Conservation (phyloP, 768 basidiomycete genomes). For the Imleria badia region DNA sequence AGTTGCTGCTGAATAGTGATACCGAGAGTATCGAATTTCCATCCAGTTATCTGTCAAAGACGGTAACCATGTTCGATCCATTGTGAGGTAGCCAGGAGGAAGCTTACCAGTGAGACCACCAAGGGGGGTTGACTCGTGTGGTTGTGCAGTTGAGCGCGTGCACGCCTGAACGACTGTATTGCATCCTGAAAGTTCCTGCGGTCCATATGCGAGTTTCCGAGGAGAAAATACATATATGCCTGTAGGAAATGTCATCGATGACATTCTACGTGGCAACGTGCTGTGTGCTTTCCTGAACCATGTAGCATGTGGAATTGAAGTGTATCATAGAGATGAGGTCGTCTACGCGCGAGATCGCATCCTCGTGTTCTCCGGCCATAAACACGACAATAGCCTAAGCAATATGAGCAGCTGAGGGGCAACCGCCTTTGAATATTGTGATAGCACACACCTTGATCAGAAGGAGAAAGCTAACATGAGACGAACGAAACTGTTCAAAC, state of each 20-base stretch:
- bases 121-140: not conserved
- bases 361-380: not conserved
- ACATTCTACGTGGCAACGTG: not conserved
- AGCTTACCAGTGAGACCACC: constrained; percentile 1
- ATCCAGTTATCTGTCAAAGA: not conserved
- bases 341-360: not conserved
- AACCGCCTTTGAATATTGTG: rapidly evolving
- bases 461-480: not conserved
- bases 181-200: not conserved
- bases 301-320: not conserved
- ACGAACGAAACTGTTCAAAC: not conserved
- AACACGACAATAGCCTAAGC: not conserved
- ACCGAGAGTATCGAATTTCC: not conserved
- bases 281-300: not conserved
- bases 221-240: constrained; percentile 2
- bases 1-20: not conserved
- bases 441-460: constrained; percentile 1
- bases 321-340: not conserved
- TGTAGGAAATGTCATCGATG: not conserved
- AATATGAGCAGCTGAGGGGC: not conserved
- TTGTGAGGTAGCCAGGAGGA: not conserved
- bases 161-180: not conserved
- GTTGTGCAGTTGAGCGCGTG: not conserved
- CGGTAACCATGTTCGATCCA: too few species aligned
- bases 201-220: not conserved